phyloP scores from a whole-genome alignment of 148 eudicot genomes.

The Silene conica region DNA sequence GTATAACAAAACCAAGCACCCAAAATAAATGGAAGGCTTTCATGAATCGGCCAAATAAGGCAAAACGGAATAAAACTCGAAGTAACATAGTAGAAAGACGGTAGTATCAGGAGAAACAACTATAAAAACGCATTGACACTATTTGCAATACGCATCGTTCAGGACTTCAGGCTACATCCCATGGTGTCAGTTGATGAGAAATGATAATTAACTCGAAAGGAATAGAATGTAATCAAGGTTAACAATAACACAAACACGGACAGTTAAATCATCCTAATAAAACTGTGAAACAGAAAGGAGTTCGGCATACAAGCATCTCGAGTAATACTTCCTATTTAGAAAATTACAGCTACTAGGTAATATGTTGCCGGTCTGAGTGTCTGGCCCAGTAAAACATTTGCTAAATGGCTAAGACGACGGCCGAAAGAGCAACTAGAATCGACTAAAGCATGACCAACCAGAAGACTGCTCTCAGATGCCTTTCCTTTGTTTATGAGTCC shows the following conservation, averaged over 20 bases:
- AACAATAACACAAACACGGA: neutral
- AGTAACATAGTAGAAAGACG: neutral
- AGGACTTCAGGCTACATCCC: too few relatives aligned
- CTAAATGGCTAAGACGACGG: neutral
- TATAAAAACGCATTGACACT: too few relatives aligned
- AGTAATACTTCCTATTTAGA: neutral
- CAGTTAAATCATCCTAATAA: neutral
- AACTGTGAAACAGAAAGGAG: neutral
- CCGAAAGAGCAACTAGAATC: neutral
- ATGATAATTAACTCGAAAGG: neutral
- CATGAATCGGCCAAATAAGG: neutral
- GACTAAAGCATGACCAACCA: neutral
- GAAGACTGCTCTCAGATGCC: neutral
- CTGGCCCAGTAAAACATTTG: neutral
- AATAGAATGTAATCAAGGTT: neutral
- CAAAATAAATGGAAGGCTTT: neutral
- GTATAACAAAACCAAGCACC: too few relatives aligned
- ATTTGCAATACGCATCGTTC: too few relatives aligned
- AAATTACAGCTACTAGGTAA: neutral
- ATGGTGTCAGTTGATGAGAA: too few relatives aligned
- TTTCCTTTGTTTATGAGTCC: neutral
- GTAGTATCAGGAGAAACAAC: neutral
- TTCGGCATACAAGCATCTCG: constrained; percentile 2
- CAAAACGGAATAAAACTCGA: neutral
- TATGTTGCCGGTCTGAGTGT: neutral